phyloP scores from a whole-genome alignment of 179 eudicot species.

The Corrigiola litoralis region DNA sequence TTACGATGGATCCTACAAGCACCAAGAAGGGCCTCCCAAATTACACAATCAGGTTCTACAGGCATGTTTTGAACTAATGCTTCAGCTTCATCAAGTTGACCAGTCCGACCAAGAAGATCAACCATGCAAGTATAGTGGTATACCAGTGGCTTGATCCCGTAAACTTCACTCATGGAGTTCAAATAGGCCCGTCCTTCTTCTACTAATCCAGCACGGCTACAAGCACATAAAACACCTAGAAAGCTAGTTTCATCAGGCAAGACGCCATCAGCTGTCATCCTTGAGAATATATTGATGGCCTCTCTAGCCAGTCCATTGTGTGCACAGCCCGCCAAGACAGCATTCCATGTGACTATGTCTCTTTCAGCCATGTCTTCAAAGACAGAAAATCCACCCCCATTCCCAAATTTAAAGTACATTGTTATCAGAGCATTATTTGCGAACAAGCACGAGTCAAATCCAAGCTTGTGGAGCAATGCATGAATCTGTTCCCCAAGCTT shows the following conservation, averaged over 20 bases:
- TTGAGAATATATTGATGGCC: slow-evolving; percentile 26
- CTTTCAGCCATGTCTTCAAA: slow-evolving; percentile 37
- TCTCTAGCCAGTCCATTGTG: slow-evolving; percentile 38
- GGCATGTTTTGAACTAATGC: slow-evolving; percentile 41
- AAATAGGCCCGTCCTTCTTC: slow-evolving; percentile 35
- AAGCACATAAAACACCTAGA: slow-evolving; percentile 36
- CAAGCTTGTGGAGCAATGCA: slow-evolving; percentile 33
- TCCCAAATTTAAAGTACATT: slow-evolving; percentile 45
- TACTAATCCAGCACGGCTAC: slow-evolving; percentile 43
- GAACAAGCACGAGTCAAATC: slow-evolving; percentile 30
- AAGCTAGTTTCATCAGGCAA: slow-evolving; percentile 33
- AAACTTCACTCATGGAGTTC: slow-evolving; percentile 33
- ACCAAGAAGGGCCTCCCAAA: slow-evolving; percentile 50
- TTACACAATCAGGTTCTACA: slow-evolving; percentile 34
- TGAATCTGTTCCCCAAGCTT: slow-evolving; percentile 49
- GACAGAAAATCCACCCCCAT: slow-evolving; percentile 28
- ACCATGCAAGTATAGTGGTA: slow-evolving; percentile 46
- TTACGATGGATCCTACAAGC: slow-evolving; percentile 37
- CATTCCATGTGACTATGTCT: slow-evolving; percentile 42
- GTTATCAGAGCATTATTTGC: slow-evolving; percentile 38
- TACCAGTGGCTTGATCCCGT: slow-evolving; percentile 33
- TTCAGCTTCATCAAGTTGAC: slow-evolving; percentile 34
- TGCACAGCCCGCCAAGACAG: slow-evolving; percentile 48
- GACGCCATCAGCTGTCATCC: slow-evolving; percentile 33
- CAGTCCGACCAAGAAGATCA: slow-evolving; percentile 49